Evolutionary conservation across 179 eudicot species (phyloP).

Genomic region (Vitellaria paradoxa): DNA sequence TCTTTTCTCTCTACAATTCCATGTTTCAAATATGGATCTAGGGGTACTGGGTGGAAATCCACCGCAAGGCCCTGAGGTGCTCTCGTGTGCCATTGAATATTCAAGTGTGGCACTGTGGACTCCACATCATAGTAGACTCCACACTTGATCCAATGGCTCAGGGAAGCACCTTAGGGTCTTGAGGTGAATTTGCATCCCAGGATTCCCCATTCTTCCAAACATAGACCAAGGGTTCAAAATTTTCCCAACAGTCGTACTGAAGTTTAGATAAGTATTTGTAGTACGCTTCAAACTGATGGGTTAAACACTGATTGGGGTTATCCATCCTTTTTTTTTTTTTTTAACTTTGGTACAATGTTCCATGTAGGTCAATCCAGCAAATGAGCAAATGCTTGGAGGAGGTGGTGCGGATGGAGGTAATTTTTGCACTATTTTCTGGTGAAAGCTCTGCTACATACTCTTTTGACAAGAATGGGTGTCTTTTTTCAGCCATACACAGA

Average conservation of each 20-base stretch:
- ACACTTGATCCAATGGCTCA: too few species aligned
- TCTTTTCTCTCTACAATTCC: too few species aligned
- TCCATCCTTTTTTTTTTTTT: neutral
- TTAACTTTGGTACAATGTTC: neutral
- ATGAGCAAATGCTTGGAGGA: constrained; percentile 92
- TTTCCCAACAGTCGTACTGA: neutral
- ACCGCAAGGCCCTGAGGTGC: too few species aligned
- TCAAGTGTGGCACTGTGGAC: too few species aligned
- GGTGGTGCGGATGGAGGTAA: constrained; percentile 99
- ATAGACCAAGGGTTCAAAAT: neutral
- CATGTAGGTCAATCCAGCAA: constrained; percentile 84
- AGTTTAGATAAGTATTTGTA: too few species aligned
- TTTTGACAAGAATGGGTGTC: neutral
- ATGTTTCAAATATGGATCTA: too few species aligned
- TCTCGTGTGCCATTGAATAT: too few species aligned
- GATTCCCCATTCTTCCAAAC: neutral
- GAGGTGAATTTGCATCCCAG: too few species aligned
- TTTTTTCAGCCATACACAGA: constrained; percentile 67
- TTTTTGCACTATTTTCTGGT: neutral
- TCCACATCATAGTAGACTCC: too few species aligned
- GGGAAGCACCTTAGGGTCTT: too few species aligned
- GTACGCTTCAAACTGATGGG: neutral
- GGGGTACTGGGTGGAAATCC: too few species aligned
- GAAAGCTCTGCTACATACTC: neutral
- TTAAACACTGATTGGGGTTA: neutral